Percentiles rank a stretch among this genome's conserved stretches.
phyloP scores from a whole-genome alignment of 2,329 filamentous ascomycete genomes.

The Aspergillus brunneoviolaceus region DNA sequence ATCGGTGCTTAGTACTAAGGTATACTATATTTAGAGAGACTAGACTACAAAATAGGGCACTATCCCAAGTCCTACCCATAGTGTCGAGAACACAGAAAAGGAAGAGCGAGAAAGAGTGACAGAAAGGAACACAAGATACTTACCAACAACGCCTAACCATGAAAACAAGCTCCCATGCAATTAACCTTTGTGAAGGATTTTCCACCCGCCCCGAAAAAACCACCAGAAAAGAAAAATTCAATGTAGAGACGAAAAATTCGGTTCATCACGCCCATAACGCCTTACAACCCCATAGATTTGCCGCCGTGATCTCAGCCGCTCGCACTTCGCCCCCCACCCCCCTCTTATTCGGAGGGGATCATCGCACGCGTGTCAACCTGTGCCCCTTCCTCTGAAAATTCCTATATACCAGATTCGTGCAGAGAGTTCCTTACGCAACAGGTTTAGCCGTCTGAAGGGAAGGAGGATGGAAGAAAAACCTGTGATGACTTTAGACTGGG shows the following conservation, averaged over 20 bases:
- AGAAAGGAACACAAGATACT: background rate
- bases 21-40: too few relatives aligned
- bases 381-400: background rate
- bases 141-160: conserved; percentile 5
- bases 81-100: background rate
- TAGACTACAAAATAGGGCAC: too few relatives aligned
- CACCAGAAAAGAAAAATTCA: conserved; percentile 12
- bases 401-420: too few relatives aligned
- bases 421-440: too few relatives aligned
- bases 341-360: background rate
- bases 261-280: conserved; percentile 14
- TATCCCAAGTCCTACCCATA: background rate
- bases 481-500: too few relatives aligned
- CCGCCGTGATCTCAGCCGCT: conserved; percentile 17
- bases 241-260: conserved; percentile 7
- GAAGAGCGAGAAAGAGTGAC: background rate
- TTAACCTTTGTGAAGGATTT: background rate
- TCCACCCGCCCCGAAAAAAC: background rate
- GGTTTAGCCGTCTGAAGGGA: too few relatives aligned
- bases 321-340: background rate
- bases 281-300: conserved; percentile 9
- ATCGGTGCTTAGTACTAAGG: background rate
- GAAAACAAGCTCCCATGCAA: too few relatives aligned
- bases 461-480: too few relatives aligned
- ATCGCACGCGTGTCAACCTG: background rate